Conservation (phyloP, 2,329 filamentous ascomycete genomes). For the Sporothrix pseudoabietina region DNA sequence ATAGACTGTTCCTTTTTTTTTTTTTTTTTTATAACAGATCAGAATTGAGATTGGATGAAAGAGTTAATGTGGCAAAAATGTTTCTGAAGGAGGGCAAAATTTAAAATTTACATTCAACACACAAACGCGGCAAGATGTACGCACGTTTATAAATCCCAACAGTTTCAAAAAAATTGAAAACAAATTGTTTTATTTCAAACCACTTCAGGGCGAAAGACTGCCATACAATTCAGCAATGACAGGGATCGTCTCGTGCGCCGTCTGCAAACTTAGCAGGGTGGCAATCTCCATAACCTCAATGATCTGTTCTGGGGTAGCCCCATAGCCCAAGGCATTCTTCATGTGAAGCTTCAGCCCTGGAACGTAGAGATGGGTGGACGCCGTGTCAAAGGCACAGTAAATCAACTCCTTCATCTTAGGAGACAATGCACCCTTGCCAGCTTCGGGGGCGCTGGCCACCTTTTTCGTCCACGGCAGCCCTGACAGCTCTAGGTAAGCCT, state of each 20-base stretch:
- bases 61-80: too few relatives aligned
- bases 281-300: constrained; percentile 18
- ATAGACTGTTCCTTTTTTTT: background rate
- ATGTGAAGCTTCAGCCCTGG: constrained; percentile 14
- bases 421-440: background rate
- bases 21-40: too few relatives aligned
- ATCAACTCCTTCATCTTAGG: constrained; percentile 9
- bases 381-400: constrained; percentile 12
- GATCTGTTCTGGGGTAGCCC: background rate
- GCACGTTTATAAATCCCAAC: too few relatives aligned
- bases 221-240: background rate
- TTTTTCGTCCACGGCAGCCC: constrained; percentile 11
- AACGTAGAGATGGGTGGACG: constrained; percentile 1
- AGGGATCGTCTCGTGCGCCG: background rate
- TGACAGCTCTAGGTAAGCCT: constrained; percentile 7
- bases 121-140: too few relatives aligned
- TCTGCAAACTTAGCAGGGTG: constrained; percentile 10
- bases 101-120: too few relatives aligned
- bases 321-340: constrained; percentile 17
- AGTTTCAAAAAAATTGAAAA: too few relatives aligned
- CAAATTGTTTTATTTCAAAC: too few relatives aligned
- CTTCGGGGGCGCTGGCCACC: background rate
- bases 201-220: background rate
- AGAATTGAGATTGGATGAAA: too few relatives aligned
- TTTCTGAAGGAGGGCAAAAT: too few relatives aligned